A percentile compares a stretch with the other conserved stretches of the same genome.
These are phyloP conservation scores for Hylodesmum podocarpum DNA, from an alignment of 306 rosid genomes.

Conservation along the genomic window DNA sequence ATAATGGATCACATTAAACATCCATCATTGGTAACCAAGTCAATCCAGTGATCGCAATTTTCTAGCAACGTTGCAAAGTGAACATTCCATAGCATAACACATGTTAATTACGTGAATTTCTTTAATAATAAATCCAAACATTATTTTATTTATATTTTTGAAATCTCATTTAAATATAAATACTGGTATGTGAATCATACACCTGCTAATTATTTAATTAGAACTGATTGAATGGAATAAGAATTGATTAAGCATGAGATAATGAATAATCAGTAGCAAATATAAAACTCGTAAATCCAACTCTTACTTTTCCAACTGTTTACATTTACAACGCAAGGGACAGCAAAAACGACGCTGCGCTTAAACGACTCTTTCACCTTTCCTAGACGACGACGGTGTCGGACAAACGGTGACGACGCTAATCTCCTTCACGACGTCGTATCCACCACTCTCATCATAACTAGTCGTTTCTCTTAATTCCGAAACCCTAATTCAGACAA, in stretches of 20 bases:
- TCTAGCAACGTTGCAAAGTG: no score
- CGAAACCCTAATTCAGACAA: slow-evolving; percentile 11
- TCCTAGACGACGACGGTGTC: slow-evolving; percentile 30
- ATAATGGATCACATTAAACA: no score
- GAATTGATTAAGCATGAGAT: no score
- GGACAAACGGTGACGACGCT: slow-evolving; percentile 23
- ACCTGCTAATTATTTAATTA: background rate
- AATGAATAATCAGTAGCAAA: no score
- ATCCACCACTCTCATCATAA: slow-evolving; percentile 5
- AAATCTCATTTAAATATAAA: no score
- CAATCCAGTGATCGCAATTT: no score
- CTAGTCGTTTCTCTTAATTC: background rate
- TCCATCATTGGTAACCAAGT: no score
- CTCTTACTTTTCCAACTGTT: background rate
- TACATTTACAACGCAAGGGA: background rate
- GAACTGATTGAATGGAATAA: background rate
- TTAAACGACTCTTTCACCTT: background rate
- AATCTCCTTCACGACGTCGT: background rate
- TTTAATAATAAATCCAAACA: no score
- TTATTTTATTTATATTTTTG: no score
- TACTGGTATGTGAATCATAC: background rate
- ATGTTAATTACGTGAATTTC: background rate
- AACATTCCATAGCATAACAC: background rate
- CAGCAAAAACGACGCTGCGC: slow-evolving; percentile 32
- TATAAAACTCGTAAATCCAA: background rate